A percentile compares a stretch with the other conserved stretches of the same genome.
Conservation (phyloP, 257 asterid species). For the Primulina huaijiensis region DNA sequence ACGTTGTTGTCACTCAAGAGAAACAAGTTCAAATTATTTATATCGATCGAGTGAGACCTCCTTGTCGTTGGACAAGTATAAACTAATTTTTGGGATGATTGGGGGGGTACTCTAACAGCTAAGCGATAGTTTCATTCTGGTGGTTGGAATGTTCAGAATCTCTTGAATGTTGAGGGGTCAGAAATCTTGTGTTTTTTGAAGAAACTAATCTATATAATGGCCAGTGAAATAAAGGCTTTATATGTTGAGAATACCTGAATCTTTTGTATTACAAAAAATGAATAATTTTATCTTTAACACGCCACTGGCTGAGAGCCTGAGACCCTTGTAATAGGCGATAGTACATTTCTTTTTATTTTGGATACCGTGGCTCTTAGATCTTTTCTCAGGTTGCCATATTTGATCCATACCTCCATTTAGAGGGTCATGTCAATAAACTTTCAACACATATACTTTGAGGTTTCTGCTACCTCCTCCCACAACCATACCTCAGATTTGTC, state of each 20-base stretch:
- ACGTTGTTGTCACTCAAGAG: neutral
- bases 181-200: neutral
- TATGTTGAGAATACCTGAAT: neutral
- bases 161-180: neutral
- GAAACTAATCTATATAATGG: neutral
- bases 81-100: no score
- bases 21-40: no score
- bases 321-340: neutral
- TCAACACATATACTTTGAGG: neutral
- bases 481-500: neutral
- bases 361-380: neutral
- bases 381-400: neutral
- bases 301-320: neutral
- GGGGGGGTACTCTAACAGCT: neutral
- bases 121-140: neutral
- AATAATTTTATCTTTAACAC: no score
- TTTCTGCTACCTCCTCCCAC: neutral
- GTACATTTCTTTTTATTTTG: neutral
- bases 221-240: neutral
- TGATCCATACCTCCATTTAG: neutral
- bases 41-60: neutral
- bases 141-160: neutral
- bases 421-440: neutral
- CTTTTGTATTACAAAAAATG: no score
- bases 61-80: neutral